These are phyloP conservation scores for Aspergillus luchuensis DNA, from an alignment of 2,329 filamentous ascomycete genomes.

Conservation along the genomic window DNA sequence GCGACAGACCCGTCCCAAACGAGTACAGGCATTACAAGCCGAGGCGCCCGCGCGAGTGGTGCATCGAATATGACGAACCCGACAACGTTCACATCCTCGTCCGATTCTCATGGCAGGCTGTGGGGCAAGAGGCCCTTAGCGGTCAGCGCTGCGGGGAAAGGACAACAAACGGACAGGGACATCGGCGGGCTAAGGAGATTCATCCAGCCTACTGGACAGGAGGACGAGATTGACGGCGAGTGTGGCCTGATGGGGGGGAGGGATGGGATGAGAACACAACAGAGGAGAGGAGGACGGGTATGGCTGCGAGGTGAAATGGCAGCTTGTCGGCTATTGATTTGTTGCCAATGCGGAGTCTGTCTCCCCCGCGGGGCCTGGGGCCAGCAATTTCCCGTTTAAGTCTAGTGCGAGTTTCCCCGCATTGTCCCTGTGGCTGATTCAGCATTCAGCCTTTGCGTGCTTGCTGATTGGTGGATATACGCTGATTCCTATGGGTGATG, in stretches of 20 bases:
- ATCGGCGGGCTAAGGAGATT: constrained; percentile 13
- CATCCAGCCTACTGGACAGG: constrained; percentile 1
- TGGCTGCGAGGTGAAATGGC: constrained; percentile 4
- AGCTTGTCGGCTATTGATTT: constrained; percentile 4
- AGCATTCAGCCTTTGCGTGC: too few species aligned
- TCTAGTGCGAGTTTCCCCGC: neutral
- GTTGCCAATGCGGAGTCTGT: neutral
- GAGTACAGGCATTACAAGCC: constrained; percentile 32
- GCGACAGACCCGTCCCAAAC: constrained; percentile 32
- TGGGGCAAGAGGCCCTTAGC: constrained; percentile 13
- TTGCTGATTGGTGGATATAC: too few species aligned
- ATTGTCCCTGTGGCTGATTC: neutral
- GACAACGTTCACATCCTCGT: constrained; percentile 39
- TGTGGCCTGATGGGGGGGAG: neutral
- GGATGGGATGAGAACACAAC: neutral
- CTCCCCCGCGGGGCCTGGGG: neutral
- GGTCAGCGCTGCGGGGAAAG: constrained; percentile 15
- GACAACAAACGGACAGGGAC: constrained; percentile 6
- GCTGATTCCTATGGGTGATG: too few species aligned
- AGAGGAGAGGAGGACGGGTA: neutral
- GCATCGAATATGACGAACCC: constrained; percentile 40
- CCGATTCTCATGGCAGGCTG: constrained; percentile 34
- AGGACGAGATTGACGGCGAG: neutral
- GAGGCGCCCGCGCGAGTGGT: constrained; percentile 31
- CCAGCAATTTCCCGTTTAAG: neutral